Percentiles rank a stretch among this genome's conserved stretches.
Evolutionary conservation across 148 eudicot genomes (phyloP).

Genomic region (Fallopia convolvulus): DNA sequence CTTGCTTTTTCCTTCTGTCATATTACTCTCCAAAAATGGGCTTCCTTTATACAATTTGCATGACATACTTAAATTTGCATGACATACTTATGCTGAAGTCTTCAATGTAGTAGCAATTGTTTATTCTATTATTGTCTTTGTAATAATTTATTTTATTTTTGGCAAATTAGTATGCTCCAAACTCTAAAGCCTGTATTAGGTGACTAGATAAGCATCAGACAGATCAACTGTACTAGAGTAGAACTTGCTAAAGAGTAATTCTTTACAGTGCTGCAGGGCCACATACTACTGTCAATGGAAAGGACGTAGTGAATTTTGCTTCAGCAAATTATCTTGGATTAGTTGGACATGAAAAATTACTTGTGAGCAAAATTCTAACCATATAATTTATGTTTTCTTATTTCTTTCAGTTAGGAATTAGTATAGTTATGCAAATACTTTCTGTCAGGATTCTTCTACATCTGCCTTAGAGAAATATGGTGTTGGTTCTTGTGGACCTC

Average conservation of each 20-base stretch:
- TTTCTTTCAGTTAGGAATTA: neutral
- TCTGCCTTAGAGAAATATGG: conserved; percentile 88
- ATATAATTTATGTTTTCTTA: neutral
- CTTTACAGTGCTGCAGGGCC: conserved; percentile 80
- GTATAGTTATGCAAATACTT: conserved; percentile 7
- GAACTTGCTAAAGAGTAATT: conserved; percentile 17
- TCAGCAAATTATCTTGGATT: conserved; percentile 89
- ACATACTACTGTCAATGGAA: conserved; percentile 65
- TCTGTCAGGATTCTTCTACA: conserved; percentile 74
- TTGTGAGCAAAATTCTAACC: conserved; percentile 39
- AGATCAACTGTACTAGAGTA: neutral
- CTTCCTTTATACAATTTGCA: neutral
- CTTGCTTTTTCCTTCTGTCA: neutral
- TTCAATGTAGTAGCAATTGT: neutral
- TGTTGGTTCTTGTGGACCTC: conserved; percentile 99
- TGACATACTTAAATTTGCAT: neutral
- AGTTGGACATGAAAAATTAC: conserved; percentile 63
- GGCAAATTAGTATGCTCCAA: neutral
- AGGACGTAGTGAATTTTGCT: conserved; percentile 82
- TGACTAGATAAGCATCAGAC: neutral
- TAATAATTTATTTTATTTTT: neutral
- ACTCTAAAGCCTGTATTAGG: neutral
- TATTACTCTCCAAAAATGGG: neutral
- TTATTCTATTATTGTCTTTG: neutral
- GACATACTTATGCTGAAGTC: neutral